Evolutionary conservation across 176 grass and related monocot genomes (phyloP).

Genomic region (Secale cereale): DNA sequence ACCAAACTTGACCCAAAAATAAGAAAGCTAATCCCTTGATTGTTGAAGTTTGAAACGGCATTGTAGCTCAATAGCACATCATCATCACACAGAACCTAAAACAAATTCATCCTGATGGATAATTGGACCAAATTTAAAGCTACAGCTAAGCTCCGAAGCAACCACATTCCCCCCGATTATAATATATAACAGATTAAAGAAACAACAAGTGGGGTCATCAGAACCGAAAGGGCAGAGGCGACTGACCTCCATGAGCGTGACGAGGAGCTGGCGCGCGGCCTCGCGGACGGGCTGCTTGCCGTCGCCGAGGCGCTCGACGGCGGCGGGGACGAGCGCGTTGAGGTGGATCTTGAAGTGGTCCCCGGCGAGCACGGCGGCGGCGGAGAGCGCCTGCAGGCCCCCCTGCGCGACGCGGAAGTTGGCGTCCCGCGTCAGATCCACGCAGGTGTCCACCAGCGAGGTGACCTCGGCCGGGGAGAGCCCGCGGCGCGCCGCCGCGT

Average conservation of each 20-base stretch:
- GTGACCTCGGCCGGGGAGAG: conserved; percentile 64
- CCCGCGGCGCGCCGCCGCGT: conserved; percentile 56
- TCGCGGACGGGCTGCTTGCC: conserved; percentile 92
- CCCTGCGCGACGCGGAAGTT: conserved; percentile 94
- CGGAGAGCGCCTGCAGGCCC: conserved; percentile 82
- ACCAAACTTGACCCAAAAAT: neutral
- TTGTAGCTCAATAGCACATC: neutral
- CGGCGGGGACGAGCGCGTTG: conserved; percentile 74
- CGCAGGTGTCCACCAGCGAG: conserved; percentile 70
- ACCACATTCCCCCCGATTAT: neutral
- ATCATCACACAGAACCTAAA: neutral
- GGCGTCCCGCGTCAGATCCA: conserved; percentile 81
- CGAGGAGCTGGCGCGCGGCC: conserved; percentile 68
- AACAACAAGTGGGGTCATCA: neutral
- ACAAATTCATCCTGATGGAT: neutral
- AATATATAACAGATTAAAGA: neutral
- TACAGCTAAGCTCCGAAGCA: neutral
- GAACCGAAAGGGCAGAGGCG: neutral
- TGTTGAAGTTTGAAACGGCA: conserved; percentile 11
- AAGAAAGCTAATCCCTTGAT: neutral
- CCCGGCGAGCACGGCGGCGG: conserved; percentile 80
- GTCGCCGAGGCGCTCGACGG: conserved; percentile 82
- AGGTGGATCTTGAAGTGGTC: conserved; percentile 93
- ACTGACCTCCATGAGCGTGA: conserved; percentile 93
- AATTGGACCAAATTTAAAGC: neutral